Evolutionary conservation across 1,139 yeast genomes (phyloP).

Genomic region (Saccharomyces hybrid): DNA sequence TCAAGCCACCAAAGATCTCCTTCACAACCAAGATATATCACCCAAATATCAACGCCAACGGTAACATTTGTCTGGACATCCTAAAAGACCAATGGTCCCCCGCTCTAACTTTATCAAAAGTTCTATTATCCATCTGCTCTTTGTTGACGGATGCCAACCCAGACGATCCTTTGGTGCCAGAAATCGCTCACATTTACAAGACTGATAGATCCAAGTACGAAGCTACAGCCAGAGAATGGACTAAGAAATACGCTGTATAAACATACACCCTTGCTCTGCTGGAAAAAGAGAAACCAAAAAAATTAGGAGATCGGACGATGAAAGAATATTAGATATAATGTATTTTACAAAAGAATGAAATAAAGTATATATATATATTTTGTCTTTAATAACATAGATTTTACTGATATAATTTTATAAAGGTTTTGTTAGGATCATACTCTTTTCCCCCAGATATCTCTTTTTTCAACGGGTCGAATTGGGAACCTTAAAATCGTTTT

Average conservation of each 20-base stretch:
- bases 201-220: slow-evolving; percentile 91
- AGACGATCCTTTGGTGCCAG: slow-evolving; percentile 97
- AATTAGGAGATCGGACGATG: background rate
- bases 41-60: slow-evolving; percentile 84
- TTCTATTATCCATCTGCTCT: slow-evolving; percentile 79
- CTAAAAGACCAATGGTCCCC: slow-evolving; percentile 63
- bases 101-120: slow-evolving; percentile 75
- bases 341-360: background rate
- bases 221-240: slow-evolving; percentile 98
- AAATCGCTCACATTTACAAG: slow-evolving; percentile 93
- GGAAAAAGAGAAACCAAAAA: background rate
- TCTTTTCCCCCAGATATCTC: background rate
- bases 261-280: background rate
- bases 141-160: slow-evolving; percentile 95
- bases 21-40: slow-evolving; percentile 87
- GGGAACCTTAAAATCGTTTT: background rate
- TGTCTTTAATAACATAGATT: background rate
- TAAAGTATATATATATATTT: background rate
- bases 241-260: slow-evolving; percentile 92
- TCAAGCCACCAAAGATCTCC: slow-evolving; percentile 87
- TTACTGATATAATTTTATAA: background rate
- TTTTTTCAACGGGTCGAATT: background rate
- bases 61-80: slow-evolving; percentile 46
- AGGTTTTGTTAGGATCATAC: background rate
- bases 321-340: background rate